Evolutionary conservation across 345 rosid species (phyloP).

Genomic region (Microthlaspi erraticum): DNA sequence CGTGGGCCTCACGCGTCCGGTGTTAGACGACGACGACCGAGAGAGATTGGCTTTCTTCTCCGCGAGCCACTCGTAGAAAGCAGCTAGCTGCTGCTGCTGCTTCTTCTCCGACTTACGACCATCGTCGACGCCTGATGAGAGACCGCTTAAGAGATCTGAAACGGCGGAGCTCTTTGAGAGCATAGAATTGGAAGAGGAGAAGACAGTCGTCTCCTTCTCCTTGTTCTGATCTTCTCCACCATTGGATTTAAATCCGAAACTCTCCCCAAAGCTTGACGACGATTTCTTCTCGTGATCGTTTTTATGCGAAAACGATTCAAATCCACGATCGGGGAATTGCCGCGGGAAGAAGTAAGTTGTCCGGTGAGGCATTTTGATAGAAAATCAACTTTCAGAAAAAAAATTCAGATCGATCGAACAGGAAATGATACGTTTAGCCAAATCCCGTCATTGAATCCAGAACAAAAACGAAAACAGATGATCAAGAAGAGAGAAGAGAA

Average conservation of each 20-base stretch:
- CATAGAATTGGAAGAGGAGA: constrained; percentile 16
- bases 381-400: constrained; percentile 3
- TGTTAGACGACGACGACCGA: not conserved
- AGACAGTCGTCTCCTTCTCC: constrained; percentile 18
- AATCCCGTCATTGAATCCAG: constrained; percentile 23
- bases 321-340: constrained; percentile 86
- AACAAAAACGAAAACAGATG: not conserved
- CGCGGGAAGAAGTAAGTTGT: constrained; percentile 98
- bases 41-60: constrained; percentile 57
- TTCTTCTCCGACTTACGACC: constrained; percentile 53
- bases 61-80: constrained; percentile 68
- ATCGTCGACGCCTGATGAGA: not conserved
- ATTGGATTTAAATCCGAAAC: constrained; percentile 22
- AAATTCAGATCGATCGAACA: constrained; percentile 1
- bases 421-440: constrained; percentile 15
- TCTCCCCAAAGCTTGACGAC: constrained; percentile 16
- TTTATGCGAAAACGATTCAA: constrained; percentile 55
- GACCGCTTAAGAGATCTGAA: constrained; percentile 66
- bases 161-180: constrained; percentile 40
- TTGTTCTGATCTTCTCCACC: constrained; percentile 17
- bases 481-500: not conserved
- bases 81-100: constrained; percentile 72
- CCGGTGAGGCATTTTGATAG: constrained; percentile 81
- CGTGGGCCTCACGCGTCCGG: constrained; percentile 48
- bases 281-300: constrained; percentile 63